Evolutionary conservation across 2,329 filamentous ascomycete species (phyloP), one percentile per base, ranked within the genome.

Genomic region (Penicillium sp.): DNA sequence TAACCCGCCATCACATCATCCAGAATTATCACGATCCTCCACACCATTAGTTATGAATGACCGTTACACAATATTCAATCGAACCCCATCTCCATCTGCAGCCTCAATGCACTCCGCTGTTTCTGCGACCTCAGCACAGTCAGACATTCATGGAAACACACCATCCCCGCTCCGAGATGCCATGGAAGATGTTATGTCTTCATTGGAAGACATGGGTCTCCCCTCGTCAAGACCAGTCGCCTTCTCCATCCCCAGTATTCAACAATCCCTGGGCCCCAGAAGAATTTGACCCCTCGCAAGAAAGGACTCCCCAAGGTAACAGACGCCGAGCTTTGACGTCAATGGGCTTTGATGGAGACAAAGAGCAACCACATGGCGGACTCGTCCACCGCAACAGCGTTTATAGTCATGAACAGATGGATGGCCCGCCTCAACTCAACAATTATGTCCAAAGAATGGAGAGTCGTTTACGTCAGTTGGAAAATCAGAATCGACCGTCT

Each of bases 111-210:
- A 57, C 43, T 65, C 63, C 5, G 56, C 44, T 33, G 33, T 59
- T 28, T 62, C 60, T 12, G 61, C 50, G 14, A 41, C 51, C 14
- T 66, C 63, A 0, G 62, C 50, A 11, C 73, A 85, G 4, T 91
- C 90, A 2, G 84, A 81, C 43, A 78, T 79, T 37, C 84, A 81
- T 42, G 86, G 85, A 1, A 78, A 90, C 71, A 99, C 94, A 0
- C 94, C 94, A 1, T 97, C 94, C 2, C 94, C 94, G 0, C 78
- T 99, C 3, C 84, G 94, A 56, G 91, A 92, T 72, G 94, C 94
- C 1, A 99, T 99, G 91, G 93, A 97, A 69, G 93, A 95, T 73
- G 92, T 99, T 4, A 97, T 97, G 85, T 91, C 94, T 62, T 95
- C 94, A 53, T 76, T 99, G 41, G 88, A 96, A 69, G 91, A 92